Percentiles rank a stretch among this genome's conserved stretches.
Evolutionary conservation across 208 protist genomes (phyloP).

Genomic region (Leishmania arabica): DNA sequence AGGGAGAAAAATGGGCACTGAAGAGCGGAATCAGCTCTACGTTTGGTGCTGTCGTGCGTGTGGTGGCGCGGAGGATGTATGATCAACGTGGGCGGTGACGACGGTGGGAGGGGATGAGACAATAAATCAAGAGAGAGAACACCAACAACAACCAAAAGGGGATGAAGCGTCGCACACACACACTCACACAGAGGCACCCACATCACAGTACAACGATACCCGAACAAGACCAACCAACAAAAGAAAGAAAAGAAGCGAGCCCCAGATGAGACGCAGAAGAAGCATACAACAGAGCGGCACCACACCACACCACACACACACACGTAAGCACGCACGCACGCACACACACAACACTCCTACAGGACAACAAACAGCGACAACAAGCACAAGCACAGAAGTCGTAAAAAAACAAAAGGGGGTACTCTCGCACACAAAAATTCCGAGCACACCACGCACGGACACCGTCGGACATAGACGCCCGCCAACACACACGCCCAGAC

Average conservation of each 20-base stretch:
- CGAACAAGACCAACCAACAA: not conserved
- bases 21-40: no score
- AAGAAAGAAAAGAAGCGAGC: not conserved
- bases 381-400: not conserved
- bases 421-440: not conserved
- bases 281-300: not conserved
- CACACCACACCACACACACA: not conserved
- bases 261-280: no score
- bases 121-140: no score
- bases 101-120: no score
- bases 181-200: no score
- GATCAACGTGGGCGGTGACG: no score
- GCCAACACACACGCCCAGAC: slow-evolving; percentile 2
- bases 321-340: not conserved
- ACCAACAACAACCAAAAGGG: no score
- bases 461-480: not conserved
- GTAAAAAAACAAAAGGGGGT: not conserved
- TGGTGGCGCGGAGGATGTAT: no score
- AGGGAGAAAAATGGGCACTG: no score
- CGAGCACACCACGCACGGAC: not conserved
- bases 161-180: no score
- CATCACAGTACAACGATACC: not conserved
- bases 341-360: not conserved
- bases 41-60: no score
- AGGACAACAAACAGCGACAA: not conserved